Evolutionary conservation across 1,284 basidiomycete genomes (phyloP), one percentile per base, ranked within the genome.

Genomic region (Dichomitus squalens): DNA sequence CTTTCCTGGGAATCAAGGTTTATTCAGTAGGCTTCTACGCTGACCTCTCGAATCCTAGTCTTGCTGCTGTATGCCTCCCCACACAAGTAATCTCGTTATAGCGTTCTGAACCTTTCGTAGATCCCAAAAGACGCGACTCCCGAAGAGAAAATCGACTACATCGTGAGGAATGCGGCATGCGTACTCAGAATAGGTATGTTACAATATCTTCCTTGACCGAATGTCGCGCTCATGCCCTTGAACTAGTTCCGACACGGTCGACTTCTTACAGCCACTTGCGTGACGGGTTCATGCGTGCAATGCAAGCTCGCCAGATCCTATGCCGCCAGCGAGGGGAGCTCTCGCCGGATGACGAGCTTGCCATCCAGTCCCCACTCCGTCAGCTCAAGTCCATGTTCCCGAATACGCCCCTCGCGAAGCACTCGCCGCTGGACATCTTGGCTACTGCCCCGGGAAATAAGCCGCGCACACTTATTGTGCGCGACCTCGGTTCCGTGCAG

Each of bases 1-100:
- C 91, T 11, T 93, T 96, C 73, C 75, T 96, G 43, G 79, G 84
- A 5, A 81, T 96, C 57, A 83, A 88, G 62, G 94, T 95, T 9
- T 96, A 96, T 72, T 90, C 92, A 4, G 84, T 92, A 40, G 93
- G 81, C 0, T 90, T 95, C 70, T 96, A 96, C 71, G 90, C 90
- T 14, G 92, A 93, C 71, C 74, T 93, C 51, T 68, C 76, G 23
- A 82, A 84, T 62, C 81, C 86, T 2, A 80, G 79, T 53, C 75
- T 92, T 59, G 81, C 81, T 56, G 89, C 82, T 49, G 70, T 79
- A 53, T 53, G 67, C 29, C 57, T 3, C 31, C 3, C 34, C 4
- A 16, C 23, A 48, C 47, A 47, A 39, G 29, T 11, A 6, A 11
- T 31, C 29, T 11, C 41, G 46, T 29, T 33, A 31, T 35, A 35